Evolutionary conservation across 2,329 filamentous ascomycete species (phyloP), one percentile per base, ranked within the genome.

Genomic region (Aureobasidium melanogenum): DNA sequence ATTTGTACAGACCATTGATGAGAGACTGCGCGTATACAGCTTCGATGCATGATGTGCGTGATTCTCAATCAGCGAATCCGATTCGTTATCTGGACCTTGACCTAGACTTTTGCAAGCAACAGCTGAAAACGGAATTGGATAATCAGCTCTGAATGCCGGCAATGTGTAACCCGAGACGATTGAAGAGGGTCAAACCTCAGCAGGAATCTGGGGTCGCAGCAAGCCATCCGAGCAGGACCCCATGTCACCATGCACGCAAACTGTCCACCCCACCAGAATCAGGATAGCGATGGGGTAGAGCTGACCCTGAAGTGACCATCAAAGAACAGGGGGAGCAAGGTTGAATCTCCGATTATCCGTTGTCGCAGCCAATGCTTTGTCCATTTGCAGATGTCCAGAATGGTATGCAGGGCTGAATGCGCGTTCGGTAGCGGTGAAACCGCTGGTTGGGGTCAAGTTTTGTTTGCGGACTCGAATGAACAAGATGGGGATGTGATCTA

Each of bases 391-490:
- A 48, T 39, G 22, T 5, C 24, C 43, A 58, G 24, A 43, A 26
- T 32, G 34, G 26, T 43, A 60, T 60, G 56, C 56, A 60, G 36
- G 32, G 46, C 19, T 43, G 17, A n/a, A 59, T 59, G 56, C 54
- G 39, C 38, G 54, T 39, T 14, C n/a, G 46, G 44, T 43, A 59
- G 55, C 46, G 56, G 46, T 60, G 56, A 30, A 50, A 60, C 56
- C 44, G 36, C 44, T 48, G 55, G 22, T 30, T 58, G 54, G 54
- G 54, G 41, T 46, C 54, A 26, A 34, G 10, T 46, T 41, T 26
- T 46, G 54, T 57, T 57, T 57, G 41, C 54, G 30, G 41, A n/a
- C 10, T 57, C 54, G 39, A 38, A 46, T 36, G 28, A 32, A 36
- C 8, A 17, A 28, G 17, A n/a, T 32, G 39, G 19, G 39, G 36